Conservation (phyloP, 177 flowering plant species). For the Vitis hybrid region DNA sequence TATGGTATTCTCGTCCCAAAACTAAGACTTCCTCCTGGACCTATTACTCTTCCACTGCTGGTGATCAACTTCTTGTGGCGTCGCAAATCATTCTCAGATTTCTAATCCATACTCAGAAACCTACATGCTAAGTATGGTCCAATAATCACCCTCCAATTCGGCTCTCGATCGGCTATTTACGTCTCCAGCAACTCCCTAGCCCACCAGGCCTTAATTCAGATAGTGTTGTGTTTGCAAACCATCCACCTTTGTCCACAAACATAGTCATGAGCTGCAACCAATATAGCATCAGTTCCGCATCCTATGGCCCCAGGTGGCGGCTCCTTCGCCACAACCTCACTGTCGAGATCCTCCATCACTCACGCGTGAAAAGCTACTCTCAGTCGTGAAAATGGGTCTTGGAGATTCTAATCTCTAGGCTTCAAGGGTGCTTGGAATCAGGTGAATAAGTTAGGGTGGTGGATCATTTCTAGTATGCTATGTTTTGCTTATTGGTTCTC, state of each 20-base stretch:
- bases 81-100: constrained; percentile 28
- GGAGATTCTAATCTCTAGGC: constrained; percentile 13
- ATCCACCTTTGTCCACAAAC: constrained; percentile 13
- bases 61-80: constrained; percentile 39
- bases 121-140: constrained; percentile 47
- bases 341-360: constrained; percentile 47
- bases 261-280: constrained; percentile 15
- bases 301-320: constrained; percentile 52
- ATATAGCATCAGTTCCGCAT: constrained; percentile 23
- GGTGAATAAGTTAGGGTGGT: neutral
- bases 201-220: constrained; percentile 45
- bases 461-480: constrained; percentile 45
- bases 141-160: constrained; percentile 39
- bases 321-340: constrained; percentile 57
- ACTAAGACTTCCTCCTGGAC: constrained; percentile 52
- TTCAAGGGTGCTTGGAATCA: constrained; percentile 7
- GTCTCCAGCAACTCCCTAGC: constrained; percentile 40
- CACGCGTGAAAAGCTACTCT: constrained; percentile 38
- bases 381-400: constrained; percentile 47
- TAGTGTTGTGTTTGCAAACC: constrained; percentile 32
- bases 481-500: constrained; percentile 22
- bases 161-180: constrained; percentile 38
- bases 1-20: too few relatives aligned
- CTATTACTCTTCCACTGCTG: constrained; percentile 25
- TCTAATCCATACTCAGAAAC: constrained; percentile 33